A percentile compares a stretch with the other conserved stretches of the same genome.
Conservation (phyloP, 164 flowering plant species). For the Magnolia kwangsiensis region DNA sequence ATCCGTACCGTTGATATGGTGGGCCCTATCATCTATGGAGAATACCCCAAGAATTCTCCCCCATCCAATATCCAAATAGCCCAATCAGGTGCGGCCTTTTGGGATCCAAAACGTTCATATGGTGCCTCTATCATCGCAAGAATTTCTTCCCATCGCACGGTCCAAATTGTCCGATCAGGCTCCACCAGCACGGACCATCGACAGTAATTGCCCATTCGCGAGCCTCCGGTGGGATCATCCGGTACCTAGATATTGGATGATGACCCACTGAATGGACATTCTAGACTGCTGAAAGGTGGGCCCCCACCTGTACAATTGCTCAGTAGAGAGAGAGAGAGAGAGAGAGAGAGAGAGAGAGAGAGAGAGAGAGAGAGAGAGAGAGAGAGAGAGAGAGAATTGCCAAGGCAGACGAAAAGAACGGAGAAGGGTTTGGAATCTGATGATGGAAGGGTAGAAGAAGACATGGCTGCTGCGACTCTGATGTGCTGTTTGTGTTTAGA, state of each 20-base stretch:
- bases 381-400: conserved; percentile 18
- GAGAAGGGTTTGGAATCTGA: conserved; percentile 61
- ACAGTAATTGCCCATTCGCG: too few species aligned
- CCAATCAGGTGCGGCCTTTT: too few species aligned
- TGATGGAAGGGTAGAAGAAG: conserved; percentile 26
- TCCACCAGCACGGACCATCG: too few species aligned
- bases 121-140: background rate
- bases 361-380: background rate
- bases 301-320: too few species aligned
- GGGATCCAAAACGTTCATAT: background rate
- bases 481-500: background rate
- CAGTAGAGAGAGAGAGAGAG: background rate
- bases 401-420: conserved; percentile 94
- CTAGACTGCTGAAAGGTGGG: too few species aligned
- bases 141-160: too few species aligned
- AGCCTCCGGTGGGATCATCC: too few species aligned
- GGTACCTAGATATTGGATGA: too few species aligned
- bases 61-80: background rate
- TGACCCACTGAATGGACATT: too few species aligned
- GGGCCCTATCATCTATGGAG: background rate
- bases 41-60: too few species aligned
- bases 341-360: background rate
- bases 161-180: too few species aligned
- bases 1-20: background rate
- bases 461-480: conserved; percentile 2